These are phyloP conservation scores for Geopyxis carbonaria DNA, from an alignment of 495 filamentous ascomycete species.

Conservation along the genomic window DNA sequence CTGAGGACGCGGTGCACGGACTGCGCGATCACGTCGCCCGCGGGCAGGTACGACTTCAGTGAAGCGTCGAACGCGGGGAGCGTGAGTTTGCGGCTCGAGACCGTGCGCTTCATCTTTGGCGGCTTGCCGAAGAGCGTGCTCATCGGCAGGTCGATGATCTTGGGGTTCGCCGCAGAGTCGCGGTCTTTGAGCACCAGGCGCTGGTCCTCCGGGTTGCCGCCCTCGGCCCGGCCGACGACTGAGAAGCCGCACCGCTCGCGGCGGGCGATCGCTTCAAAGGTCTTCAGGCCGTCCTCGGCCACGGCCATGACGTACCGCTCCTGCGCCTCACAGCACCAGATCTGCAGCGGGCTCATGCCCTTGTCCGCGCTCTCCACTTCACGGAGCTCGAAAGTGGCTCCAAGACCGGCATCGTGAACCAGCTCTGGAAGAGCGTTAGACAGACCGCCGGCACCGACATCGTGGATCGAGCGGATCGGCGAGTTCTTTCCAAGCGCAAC, in stretches of 20 bases:
- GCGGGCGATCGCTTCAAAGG: slow-evolving; percentile 64
- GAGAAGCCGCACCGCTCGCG: slow-evolving; percentile 90
- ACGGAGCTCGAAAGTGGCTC: slow-evolving; percentile 77
- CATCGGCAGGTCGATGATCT: slow-evolving; percentile 82
- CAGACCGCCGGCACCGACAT: slow-evolving; percentile 86
- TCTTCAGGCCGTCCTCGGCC: slow-evolving; percentile 57
- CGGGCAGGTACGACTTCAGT: slow-evolving; percentile 44
- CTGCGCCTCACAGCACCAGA: slow-evolving; percentile 95
- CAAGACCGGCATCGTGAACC: slow-evolving; percentile 75
- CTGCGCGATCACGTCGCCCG: slow-evolving; percentile 50
- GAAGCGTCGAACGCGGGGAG: slow-evolving; percentile 56
- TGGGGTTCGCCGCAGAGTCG: slow-evolving; percentile 57
- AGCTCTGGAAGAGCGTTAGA: slow-evolving; percentile 88
- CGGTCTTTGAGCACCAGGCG: slow-evolving; percentile 65
- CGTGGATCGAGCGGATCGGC: slow-evolving; percentile 91
- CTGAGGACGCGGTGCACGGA: slow-evolving; percentile 66
- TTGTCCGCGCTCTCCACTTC: slow-evolving; percentile 78
- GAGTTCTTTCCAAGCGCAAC: slow-evolving; percentile 62
- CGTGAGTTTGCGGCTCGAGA: slow-evolving; percentile 51
- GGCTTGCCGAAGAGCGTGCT: slow-evolving; percentile 81
- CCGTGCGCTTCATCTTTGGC: slow-evolving; percentile 64
- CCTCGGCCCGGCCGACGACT: slow-evolving; percentile 64
- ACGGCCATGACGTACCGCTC: slow-evolving; percentile 85
- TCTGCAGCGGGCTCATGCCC: slow-evolving; percentile 85
- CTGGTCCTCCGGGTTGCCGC: slow-evolving; percentile 43